phyloP scores from a whole-genome alignment of 371 early-diverging fungal genomes.

The Lichtheimia hyalospora region DNA sequence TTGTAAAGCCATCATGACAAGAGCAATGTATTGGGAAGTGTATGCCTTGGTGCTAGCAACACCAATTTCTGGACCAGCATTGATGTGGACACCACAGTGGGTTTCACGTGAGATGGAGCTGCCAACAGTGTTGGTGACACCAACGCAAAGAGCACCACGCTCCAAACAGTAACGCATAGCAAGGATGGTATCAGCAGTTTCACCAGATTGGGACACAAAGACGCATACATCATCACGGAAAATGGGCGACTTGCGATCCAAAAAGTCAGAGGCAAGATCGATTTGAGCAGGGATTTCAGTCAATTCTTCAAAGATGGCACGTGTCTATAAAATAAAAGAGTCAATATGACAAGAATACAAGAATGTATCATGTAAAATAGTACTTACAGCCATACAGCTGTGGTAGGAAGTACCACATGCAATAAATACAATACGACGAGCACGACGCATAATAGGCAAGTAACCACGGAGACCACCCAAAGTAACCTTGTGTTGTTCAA shows the following conservation, averaged over 20 bases:
- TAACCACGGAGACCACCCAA: slow-evolving; percentile 93
- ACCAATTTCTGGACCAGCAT: slow-evolving; percentile 99
- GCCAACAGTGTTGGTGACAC: slow-evolving; percentile 98
- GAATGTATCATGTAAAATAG: slow-evolving; percentile 24
- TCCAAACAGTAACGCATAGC: slow-evolving; percentile 96
- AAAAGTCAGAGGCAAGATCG: slow-evolving; percentile 95
- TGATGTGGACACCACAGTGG: slow-evolving; percentile 98
- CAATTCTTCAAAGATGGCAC: slow-evolving; percentile 96
- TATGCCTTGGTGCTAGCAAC: slow-evolving; percentile 99
- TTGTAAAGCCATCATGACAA: slow-evolving; percentile 96
- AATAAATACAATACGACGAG: slow-evolving; percentile 93
- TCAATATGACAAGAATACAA: not conserved
- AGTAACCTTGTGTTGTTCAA: slow-evolving; percentile 75
- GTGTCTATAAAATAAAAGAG: slow-evolving; percentile 57
- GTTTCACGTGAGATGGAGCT: slow-evolving; percentile 96
- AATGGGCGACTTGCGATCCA: slow-evolving; percentile 93
- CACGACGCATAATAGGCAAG: slow-evolving; percentile 88
- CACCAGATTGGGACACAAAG: slow-evolving; percentile 98
- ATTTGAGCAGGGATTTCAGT: slow-evolving; percentile 91
- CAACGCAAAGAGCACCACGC: slow-evolving; percentile 96
- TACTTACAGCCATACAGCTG: slow-evolving; percentile 72
- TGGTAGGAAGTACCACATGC: slow-evolving; percentile 99
- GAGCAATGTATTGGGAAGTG: slow-evolving; percentile 96
- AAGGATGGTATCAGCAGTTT: slow-evolving; percentile 97
- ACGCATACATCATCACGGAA: slow-evolving; percentile 98